Evolutionary conservation across 495 filamentous ascomycete genomes (phyloP).

Genomic region (Daldinia childiae): DNA sequence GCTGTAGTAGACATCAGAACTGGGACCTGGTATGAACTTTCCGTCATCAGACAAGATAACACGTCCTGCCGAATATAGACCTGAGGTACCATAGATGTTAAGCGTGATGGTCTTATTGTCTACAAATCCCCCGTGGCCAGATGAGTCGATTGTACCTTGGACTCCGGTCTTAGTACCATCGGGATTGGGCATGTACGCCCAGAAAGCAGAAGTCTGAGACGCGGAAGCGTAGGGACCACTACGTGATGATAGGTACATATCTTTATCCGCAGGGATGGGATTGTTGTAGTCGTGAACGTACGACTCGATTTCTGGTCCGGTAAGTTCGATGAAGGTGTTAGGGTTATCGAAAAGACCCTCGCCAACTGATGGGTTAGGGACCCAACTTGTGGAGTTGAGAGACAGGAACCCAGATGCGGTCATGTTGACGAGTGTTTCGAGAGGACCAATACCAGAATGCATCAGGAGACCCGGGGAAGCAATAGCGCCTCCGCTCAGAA

Average conservation of each 20-base stretch:
- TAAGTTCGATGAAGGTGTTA: slow-evolving; percentile 56
- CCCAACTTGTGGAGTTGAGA: slow-evolving; percentile 43
- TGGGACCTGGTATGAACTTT: slow-evolving; percentile 47
- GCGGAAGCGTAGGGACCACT: slow-evolving; percentile 54
- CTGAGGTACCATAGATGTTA: slow-evolving; percentile 56
- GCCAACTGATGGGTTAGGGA: slow-evolving; percentile 51
- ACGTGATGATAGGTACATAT: slow-evolving; percentile 46
- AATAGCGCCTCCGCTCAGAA: slow-evolving; percentile 65
- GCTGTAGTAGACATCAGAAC: slow-evolving; percentile 48
- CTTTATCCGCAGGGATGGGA: slow-evolving; percentile 44
- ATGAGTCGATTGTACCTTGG: slow-evolving; percentile 54
- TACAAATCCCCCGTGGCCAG: slow-evolving; percentile 45
- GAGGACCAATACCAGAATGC: slow-evolving; percentile 61
- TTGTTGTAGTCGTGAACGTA: slow-evolving; percentile 51
- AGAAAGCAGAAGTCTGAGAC: slow-evolving; percentile 53
- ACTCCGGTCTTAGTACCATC: slow-evolving; percentile 48
- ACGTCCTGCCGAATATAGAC: slow-evolving; percentile 49
- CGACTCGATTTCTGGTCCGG: slow-evolving; percentile 45
- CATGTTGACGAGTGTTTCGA: slow-evolving; percentile 40
- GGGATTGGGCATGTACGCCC: slow-evolving; percentile 47
- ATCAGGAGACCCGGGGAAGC: slow-evolving; percentile 66
- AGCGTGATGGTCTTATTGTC: slow-evolving; percentile 51
- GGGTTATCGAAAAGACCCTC: slow-evolving; percentile 56
- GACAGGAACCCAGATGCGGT: slow-evolving; percentile 35
- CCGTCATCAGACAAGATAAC: slow-evolving; percentile 47